phyloP scores from a whole-genome alignment of 2,329 filamentous ascomycete species.

The Hypoxylon sp. region DNA sequence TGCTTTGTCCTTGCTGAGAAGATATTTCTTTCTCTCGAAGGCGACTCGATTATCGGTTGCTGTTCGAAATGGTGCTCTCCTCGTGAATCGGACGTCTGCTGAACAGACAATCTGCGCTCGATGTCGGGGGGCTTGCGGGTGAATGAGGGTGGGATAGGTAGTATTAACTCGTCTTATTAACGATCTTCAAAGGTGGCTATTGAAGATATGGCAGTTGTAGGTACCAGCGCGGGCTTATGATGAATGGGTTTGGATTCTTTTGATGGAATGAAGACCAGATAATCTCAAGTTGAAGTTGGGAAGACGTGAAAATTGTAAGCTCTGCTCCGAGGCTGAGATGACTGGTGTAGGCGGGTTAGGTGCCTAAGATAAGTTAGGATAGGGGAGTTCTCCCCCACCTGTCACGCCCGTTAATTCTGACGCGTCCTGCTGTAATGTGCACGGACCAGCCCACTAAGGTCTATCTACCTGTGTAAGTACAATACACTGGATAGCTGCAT shows the following conservation, averaged over 20 bases:
- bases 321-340: slow-evolving; percentile 10
- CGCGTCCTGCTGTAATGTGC: not conserved
- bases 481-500: no score
- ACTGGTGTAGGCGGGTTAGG: no score
- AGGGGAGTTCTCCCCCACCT: not conserved
- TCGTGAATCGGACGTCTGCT: not conserved
- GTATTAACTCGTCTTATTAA: not conserved
- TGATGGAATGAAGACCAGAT: slow-evolving; percentile 4
- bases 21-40: not conserved
- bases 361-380: no score
- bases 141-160: no score
- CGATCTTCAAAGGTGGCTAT: not conserved
- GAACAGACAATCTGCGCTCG: not conserved
- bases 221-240: not conserved
- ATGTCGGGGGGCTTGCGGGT: not conserved
- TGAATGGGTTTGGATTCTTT: not conserved
- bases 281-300: not conserved
- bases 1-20: not conserved
- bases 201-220: not conserved
- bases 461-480: not conserved
- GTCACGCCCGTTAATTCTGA: not conserved
- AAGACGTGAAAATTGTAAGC: not conserved
- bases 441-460: not conserved
- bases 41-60: not conserved
- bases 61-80: not conserved